phyloP scores from a whole-genome alignment of 345 rosid genomes.

The Linum lewisii region DNA sequence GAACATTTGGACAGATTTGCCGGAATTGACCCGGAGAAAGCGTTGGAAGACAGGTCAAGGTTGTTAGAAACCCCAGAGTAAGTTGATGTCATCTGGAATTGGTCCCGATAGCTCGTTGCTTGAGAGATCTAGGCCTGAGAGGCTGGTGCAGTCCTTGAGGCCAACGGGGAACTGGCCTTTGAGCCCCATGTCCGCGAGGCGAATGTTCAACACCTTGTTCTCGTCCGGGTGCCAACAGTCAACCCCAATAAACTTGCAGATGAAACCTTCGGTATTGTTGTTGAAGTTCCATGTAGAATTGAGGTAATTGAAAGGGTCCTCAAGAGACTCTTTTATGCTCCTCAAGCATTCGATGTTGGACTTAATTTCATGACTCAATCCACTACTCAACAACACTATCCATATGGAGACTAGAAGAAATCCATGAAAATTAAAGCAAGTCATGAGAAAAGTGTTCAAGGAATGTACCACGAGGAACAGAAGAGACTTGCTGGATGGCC shows the following conservation, averaged over 20 bases:
- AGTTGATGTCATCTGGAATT: not conserved
- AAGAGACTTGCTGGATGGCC: no score
- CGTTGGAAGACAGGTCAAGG: not conserved
- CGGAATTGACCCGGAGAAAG: not conserved
- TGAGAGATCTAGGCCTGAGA: not conserved
- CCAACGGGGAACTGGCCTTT: slow-evolving; percentile 20
- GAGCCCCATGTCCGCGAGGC: slow-evolving; percentile 15
- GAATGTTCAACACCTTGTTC: slow-evolving; percentile 21
- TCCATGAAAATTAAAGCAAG: no score
- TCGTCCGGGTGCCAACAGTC: slow-evolving; percentile 30
- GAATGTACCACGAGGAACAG: no score
- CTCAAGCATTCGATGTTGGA: slow-evolving; percentile 17
- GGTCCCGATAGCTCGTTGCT: slow-evolving; percentile 1
- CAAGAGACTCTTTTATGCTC: slow-evolving; percentile 8
- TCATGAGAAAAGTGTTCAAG: no score
- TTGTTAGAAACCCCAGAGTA: not conserved
- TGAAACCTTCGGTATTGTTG: slow-evolving; percentile 15
- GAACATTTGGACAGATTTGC: not conserved
- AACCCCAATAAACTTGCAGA: slow-evolving; percentile 18
- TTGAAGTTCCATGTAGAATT: slow-evolving; percentile 17
- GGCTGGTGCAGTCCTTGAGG: slow-evolving; percentile 12
- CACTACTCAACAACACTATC: slow-evolving; percentile 7
- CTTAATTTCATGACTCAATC: slow-evolving; percentile 7
- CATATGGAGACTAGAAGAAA: no score
- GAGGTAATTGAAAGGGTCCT: slow-evolving; percentile 18